Conservation (phyloP, 2,329 filamentous ascomycete genomes). For the Phialophora macrospora region DNA sequence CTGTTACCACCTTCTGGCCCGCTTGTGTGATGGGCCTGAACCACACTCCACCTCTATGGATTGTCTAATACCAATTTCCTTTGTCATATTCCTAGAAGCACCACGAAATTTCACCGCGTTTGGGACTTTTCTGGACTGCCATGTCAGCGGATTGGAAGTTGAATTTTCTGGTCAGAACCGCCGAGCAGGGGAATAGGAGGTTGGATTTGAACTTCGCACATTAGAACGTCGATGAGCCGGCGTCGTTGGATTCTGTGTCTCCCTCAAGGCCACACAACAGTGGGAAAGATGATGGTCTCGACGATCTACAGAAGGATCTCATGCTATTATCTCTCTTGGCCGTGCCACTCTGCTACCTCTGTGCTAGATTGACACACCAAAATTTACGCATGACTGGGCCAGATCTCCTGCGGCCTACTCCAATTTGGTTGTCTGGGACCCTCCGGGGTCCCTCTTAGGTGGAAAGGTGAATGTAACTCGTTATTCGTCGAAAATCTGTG, state of each 20-base stretch:
- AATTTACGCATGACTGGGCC: not conserved
- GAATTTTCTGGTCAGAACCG: constrained; percentile 47
- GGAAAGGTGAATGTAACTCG: constrained; percentile 5
- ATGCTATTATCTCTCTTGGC: too few relatives aligned
- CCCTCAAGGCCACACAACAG: too few relatives aligned
- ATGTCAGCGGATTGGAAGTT: constrained; percentile 48
- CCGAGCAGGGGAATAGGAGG: constrained; percentile 46
- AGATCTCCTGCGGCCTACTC: not conserved
- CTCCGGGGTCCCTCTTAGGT: not conserved
- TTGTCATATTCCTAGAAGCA: constrained; percentile 64
- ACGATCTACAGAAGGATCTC: too few relatives aligned
- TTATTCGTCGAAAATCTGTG: constrained; percentile 12
- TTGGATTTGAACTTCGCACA: not conserved
- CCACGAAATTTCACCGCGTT: constrained; percentile 44
- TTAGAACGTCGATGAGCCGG: not conserved
- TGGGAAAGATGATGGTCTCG: too few relatives aligned
- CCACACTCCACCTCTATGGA: not conserved
- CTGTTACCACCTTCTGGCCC: not conserved
- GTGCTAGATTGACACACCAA: too few relatives aligned
- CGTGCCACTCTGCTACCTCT: too few relatives aligned
- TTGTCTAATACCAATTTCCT: not conserved
- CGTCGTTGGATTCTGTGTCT: too few relatives aligned
- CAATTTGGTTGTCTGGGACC: not conserved
- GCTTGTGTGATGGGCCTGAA: not conserved
- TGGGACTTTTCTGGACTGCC: constrained; percentile 67